Evolutionary conservation across 352 stramenopile species (phyloP).

Genomic region (Salisapilia sapeloensis): DNA sequence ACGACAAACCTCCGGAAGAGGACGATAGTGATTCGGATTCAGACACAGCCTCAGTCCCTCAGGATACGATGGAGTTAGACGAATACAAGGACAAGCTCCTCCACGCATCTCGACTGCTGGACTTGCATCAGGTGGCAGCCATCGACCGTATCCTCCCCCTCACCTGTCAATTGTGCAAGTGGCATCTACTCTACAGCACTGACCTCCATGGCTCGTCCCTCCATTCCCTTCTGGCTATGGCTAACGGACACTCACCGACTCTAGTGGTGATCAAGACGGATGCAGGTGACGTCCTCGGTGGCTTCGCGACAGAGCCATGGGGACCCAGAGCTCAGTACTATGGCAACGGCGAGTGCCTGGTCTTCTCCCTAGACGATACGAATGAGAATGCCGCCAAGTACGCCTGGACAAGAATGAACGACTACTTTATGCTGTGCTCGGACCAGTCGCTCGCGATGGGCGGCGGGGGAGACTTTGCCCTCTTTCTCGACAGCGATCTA

Average conservation of each 20-base stretch:
- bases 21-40: constrained; percentile 2
- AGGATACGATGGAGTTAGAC: constrained; percentile 30
- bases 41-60: constrained; percentile 17
- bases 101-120: constrained; percentile 51
- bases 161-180: constrained; percentile 63
- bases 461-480: constrained; percentile 76
- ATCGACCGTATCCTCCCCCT: constrained; percentile 61
- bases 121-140: constrained; percentile 36
- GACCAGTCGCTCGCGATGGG: constrained; percentile 84
- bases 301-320: constrained; percentile 68
- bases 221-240: constrained; percentile 45
- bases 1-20: constrained; percentile 12
- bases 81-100: constrained; percentile 67
- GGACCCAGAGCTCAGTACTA: constrained; percentile 74
- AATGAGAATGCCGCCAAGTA: constrained; percentile 26
- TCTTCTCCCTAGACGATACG: constrained; percentile 70
- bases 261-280: constrained; percentile 71
- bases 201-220: constrained; percentile 61
- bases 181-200: constrained; percentile 67
- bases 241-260: constrained; percentile 56
- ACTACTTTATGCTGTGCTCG: constrained; percentile 84
- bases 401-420: constrained; percentile 79
- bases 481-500: constrained; percentile 81
- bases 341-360: constrained; percentile 72
- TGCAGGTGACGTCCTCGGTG: constrained; percentile 62